Conservation (phyloP, 371 early-diverging fungal genomes). For the Actinomortierella wolfii region DNA sequence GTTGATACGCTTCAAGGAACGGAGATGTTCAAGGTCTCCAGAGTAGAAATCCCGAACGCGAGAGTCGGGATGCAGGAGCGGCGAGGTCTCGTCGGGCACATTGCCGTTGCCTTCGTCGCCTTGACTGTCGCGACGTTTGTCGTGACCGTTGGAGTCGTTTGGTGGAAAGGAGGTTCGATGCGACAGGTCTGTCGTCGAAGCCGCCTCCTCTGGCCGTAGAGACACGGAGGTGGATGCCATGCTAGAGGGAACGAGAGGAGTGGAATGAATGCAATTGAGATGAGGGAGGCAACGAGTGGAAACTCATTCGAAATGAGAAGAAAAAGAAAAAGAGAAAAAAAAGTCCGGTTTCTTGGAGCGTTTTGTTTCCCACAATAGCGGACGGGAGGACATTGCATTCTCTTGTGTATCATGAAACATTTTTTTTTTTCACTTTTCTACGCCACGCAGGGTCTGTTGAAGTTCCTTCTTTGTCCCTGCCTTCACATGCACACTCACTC, state of each 20-base stretch:
- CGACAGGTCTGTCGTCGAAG: too few relatives aligned
- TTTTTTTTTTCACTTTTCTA: neutral
- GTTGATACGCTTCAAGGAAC: conserved; percentile 11
- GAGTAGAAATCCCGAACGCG: neutral
- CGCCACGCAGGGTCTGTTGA: too few relatives aligned
- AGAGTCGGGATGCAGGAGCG: conserved; percentile 14
- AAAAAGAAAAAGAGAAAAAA: neutral
- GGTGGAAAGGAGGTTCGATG: neutral
- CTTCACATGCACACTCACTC: too few relatives aligned
- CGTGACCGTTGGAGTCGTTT: neutral
- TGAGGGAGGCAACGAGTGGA: neutral
- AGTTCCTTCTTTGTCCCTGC: too few relatives aligned
- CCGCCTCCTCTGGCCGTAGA: too few relatives aligned
- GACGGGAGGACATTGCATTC: too few relatives aligned
- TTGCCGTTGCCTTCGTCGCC: neutral
- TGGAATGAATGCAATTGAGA: neutral
- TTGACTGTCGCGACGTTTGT: conserved; percentile 6
- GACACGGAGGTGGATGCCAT: too few relatives aligned
- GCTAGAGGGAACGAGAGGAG: neutral
- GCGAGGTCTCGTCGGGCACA: conserved; percentile 16
- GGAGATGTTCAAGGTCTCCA: conserved; percentile 6
- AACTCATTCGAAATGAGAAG: neutral
- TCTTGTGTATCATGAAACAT: too few relatives aligned
- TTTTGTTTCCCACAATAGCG: too few relatives aligned
- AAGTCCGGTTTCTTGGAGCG: neutral